A percentile compares a stretch with the other conserved stretches of the same genome.
phyloP scores from a whole-genome alignment of 257 asterid species.

The Nicotiana benthamiana region DNA sequence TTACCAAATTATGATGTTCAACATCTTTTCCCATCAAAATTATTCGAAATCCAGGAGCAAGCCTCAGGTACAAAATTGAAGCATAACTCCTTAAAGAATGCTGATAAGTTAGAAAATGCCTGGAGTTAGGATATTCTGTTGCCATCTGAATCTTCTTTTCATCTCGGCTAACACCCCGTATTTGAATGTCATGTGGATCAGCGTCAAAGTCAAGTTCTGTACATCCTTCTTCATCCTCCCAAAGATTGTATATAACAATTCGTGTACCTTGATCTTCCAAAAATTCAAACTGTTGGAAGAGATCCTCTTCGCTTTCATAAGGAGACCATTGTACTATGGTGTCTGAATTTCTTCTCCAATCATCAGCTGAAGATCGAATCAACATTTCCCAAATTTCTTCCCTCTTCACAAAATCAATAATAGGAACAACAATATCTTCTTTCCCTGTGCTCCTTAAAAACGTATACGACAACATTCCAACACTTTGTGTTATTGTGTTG shows the following conservation, averaged over 20 bases:
- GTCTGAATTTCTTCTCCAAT: conserved; percentile 51
- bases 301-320: conserved; percentile 42
- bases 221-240: conserved; percentile 73
- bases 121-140: conserved; percentile 36
- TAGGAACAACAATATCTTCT: conserved; percentile 84
- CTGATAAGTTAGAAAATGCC: conserved; percentile 59
- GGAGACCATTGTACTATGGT: conserved; percentile 69
- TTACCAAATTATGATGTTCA: conserved; percentile 44
- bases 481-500: conserved; percentile 53
- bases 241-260: conserved; percentile 62
- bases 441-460: conserved; percentile 57
- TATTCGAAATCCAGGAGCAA: conserved; percentile 52
- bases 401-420: conserved; percentile 56
- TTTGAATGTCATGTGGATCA: conserved; percentile 68
- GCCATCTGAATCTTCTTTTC: conserved; percentile 65
- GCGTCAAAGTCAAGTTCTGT: conserved; percentile 60
- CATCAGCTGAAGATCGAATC: conserved; percentile 34
- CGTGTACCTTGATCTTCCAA: conserved; percentile 69
- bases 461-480: conserved; percentile 71
- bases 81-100: conserved; percentile 82
- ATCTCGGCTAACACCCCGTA: conserved; percentile 51
- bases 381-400: conserved; percentile 42
- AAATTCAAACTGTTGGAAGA: conserved; percentile 46
- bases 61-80: conserved; percentile 52
- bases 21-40: conserved; percentile 51